These are phyloP conservation scores for Oenanthe javanica DNA, from an alignment of 140 eudicot species.

Conservation along the genomic window DNA sequence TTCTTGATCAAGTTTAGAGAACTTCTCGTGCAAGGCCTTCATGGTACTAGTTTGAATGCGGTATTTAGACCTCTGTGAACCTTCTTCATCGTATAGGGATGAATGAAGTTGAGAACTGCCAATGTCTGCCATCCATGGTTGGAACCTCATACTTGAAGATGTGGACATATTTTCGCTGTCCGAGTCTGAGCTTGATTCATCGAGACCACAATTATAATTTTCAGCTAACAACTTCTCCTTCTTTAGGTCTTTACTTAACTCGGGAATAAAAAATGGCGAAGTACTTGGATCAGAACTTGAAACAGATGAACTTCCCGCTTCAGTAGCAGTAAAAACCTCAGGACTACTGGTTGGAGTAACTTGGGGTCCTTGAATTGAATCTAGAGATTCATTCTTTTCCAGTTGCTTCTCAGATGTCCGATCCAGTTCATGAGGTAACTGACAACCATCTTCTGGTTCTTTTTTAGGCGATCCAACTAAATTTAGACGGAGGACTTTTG, in stretches of 20 bases:
- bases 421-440: slow-evolving; percentile 24
- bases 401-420: slow-evolving; percentile 38
- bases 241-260: slow-evolving; percentile 26
- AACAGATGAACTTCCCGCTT: slow-evolving; percentile 87
- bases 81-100: slow-evolving; percentile 33
- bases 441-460: slow-evolving; percentile 33
- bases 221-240: slow-evolving; percentile 35
- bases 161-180: slow-evolving; percentile 58
- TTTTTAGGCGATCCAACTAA: slow-evolving; percentile 67
- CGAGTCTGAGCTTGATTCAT: slow-evolving; percentile 68
- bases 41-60: slow-evolving; percentile 35
- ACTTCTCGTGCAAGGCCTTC: slow-evolving; percentile 42
- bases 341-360: slow-evolving; percentile 97
- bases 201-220: slow-evolving; percentile 35
- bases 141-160: slow-evolving; percentile 73
- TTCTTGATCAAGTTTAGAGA: slow-evolving; percentile 58
- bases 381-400: slow-evolving; percentile 28
- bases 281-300: slow-evolving; percentile 97
- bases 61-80: slow-evolving; percentile 30
- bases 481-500: slow-evolving; percentile 85
- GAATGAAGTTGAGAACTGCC: slow-evolving; percentile 37
- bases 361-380: slow-evolving; percentile 48
- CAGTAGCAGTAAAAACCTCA: slow-evolving; percentile 81
- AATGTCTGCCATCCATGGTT: slow-evolving; percentile 74
- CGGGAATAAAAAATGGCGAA: slow-evolving; percentile 66